Evolutionary conservation across 73 alveolate genomes (phyloP), one percentile per base, ranked within the genome.

Genomic region (Tetrahymena borealis): DNA sequence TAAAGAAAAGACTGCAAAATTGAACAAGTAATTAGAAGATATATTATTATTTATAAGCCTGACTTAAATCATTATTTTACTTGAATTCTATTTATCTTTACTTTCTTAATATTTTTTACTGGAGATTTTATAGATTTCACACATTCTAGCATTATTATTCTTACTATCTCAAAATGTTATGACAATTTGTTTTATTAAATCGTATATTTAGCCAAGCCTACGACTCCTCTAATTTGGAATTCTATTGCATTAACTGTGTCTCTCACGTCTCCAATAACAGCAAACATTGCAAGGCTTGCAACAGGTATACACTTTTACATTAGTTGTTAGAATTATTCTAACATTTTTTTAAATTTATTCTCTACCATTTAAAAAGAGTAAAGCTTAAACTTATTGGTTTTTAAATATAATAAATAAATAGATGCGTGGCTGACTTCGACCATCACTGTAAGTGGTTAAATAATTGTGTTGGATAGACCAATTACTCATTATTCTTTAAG

Each of bases 381-480:
- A 32, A 13, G 3, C 33, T 60, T 24, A 60, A 9, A 39, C n/a
- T 60, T 60, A 13, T 24, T 24, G 38, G 37, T 0, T 24, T 60
- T 24, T 20, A 60, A 60, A 39, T 24, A 20, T 60, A 60, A 60
- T 60, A 60, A 9, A 18, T 20, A 8, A 38, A 40, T 37, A 93
- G 95, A 93, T 93, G 95, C 78, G 95, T 93, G 16, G 90, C 92
- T 31, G 92, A 93, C 39, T 93, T 93, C 39, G 95, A 93, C 35
- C 95, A 93, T 93, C 95, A 93, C 40, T 93, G 95, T 32, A 93
- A 93, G 38, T 93, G 95, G 95, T 20, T 93, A 4, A 93, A 93
- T 93, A 93, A 93, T 93, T 93, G 95, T 33, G 36, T 93, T 11
- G 95, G 95, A 28, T 79, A 93, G 79, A 90, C 40, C 39, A 93